phyloP scores from a whole-genome alignment of 352 stramenopile genomes.

The Phytophthora sp. region DNA sequence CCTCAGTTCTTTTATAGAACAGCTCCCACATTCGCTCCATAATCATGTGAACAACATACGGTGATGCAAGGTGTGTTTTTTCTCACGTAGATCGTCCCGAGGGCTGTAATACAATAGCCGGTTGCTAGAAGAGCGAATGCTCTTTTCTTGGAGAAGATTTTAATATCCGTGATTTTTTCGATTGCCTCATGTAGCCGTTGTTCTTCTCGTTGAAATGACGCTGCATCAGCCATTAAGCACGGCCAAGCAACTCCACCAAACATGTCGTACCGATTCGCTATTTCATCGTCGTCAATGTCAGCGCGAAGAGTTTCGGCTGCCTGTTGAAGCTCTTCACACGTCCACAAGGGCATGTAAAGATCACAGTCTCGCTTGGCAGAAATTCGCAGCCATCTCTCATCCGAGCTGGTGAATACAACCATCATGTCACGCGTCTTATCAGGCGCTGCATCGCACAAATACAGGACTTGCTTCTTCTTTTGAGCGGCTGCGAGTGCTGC shows the following conservation, averaged over 20 bases:
- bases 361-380: not conserved
- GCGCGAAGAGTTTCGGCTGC: not conserved
- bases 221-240: too few species aligned
- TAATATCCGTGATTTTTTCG: too few species aligned
- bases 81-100: too few species aligned
- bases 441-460: not conserved
- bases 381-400: not conserved
- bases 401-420: slow-evolving; percentile 2
- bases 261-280: not conserved
- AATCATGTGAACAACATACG: not conserved
- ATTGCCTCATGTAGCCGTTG: too few species aligned
- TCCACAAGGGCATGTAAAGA: not conserved
- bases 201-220: too few species aligned
- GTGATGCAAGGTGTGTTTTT: too few species aligned
- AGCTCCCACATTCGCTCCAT: too few species aligned
- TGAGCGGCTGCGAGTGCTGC: not conserved
- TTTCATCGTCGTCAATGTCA: not conserved
- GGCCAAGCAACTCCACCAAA: not conserved
- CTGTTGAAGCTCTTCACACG: slow-evolving; percentile 1
- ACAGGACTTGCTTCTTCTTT: not conserved
- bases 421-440: not conserved
- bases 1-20: too few species aligned
- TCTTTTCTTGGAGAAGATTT: too few species aligned
- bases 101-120: too few species aligned
- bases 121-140: not conserved